Evolutionary conservation across 2,329 filamentous ascomycete genomes (phyloP).

Genomic region (Periconia digitata): DNA sequence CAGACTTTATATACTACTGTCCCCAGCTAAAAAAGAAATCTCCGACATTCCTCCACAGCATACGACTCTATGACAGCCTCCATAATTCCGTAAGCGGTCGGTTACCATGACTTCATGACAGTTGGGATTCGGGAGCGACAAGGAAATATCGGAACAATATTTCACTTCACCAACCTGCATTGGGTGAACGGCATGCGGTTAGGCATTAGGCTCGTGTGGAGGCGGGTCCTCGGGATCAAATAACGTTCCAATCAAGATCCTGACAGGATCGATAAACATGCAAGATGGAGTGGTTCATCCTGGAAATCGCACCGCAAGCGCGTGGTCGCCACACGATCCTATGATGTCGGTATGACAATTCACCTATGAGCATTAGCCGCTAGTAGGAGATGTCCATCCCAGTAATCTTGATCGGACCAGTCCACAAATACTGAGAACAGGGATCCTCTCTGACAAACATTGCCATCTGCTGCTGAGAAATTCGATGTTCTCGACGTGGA

Average conservation of each 20-base stretch:
- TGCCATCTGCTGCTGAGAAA: conserved; percentile 6
- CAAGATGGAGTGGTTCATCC: conserved; percentile 5
- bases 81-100: conserved; percentile 6
- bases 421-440: background rate
- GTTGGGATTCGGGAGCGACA: conserved; percentile 25
- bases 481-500: conserved; percentile 1
- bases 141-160: background rate
- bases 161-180: conserved; percentile 4
- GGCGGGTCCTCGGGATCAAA: conserved; percentile 2
- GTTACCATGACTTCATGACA: conserved; percentile 41
- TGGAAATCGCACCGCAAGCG: conserved; percentile 14
- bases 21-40: background rate
- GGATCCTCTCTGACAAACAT: background rate
- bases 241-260: conserved; percentile 4
- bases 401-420: background rate
- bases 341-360: conserved; percentile 41
- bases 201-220: background rate
- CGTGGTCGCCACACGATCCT: conserved; percentile 13
- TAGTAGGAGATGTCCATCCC: conserved; percentile 7
- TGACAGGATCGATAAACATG: background rate
- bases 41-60: background rate
- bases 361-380: conserved; percentile 20
- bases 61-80: conserved; percentile 26
- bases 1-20: conserved; percentile 12
- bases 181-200: background rate